Evolutionary conservation across 2,329 filamentous ascomycete genomes (phyloP), one percentile per base, ranked within the genome.

Genomic region (Paraphaeosphaeria minitans): DNA sequence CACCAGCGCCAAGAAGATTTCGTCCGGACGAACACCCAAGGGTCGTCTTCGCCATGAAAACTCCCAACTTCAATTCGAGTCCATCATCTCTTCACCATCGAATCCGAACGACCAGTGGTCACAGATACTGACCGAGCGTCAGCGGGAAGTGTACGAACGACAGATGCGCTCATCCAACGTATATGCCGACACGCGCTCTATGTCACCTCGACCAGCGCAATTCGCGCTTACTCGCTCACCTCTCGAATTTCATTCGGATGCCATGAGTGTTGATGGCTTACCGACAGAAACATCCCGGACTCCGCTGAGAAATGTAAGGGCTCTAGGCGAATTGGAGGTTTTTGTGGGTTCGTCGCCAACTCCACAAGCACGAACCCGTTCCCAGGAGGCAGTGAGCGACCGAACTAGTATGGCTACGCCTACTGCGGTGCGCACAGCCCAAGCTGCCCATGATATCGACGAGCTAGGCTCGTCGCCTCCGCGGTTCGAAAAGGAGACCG

Each of bases 31-130:
- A 29, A 78, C 75, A 51, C 75, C 76, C 13, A 85, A 83, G 48
- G 80, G 83, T 19, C 85, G 84, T 59, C 80, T 88, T 29, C 86
- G 90, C 35, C 92, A 96, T 66, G 86, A 96, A 61, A 85, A 96
- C 75, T 96, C 92, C 0, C 92, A 96, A 69, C 84, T 96, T 27
- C 84, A 91, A 45, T 95, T 95, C 68, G 86, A 89, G 2, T 79
- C 86, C 0, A 89, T 94, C 48, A 83, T 85, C 31, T 86, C 87
- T 13, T 86, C 88, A 0, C 78, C 83, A 3, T 77, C 82, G 4
- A 75, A 78, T 14, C 77, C 75, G 0, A 72, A 74, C 21, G 65
- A 71, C 3, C 70, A 83, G 2, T 88, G 91, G 56, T 92, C 90
- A 0, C 92, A 95, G 66, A 77, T 88, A 19, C 79, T 96, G 50